Conservation (phyloP, 139 green algal genomes). For the Edaphochlamys debaryana region DNA sequence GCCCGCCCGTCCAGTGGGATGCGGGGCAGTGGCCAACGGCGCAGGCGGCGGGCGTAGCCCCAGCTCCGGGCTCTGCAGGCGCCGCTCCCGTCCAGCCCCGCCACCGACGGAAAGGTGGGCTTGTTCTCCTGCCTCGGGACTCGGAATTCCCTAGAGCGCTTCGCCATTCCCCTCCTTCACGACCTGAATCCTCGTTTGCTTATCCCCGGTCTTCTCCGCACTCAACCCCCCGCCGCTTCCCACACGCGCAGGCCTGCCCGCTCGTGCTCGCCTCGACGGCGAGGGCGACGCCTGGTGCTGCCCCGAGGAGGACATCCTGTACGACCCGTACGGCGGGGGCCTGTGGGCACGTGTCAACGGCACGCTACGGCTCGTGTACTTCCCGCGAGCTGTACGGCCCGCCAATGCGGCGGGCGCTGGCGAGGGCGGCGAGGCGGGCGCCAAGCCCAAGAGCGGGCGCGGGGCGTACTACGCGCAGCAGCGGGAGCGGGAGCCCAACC, state of each 20-base stretch:
- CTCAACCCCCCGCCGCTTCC: no score
- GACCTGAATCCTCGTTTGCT: no score
- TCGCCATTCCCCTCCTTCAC: no score
- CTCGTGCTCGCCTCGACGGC: slow-evolving; percentile 23
- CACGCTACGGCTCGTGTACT: slow-evolving; percentile 8
- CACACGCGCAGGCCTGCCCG: slow-evolving; percentile 40
- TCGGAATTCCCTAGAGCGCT: no score
- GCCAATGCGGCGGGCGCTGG: background rate
- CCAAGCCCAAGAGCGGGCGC: no score
- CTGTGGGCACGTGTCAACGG: slow-evolving; percentile 9
- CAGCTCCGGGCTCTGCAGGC: no score
- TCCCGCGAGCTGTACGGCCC: background rate
- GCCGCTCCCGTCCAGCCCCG: background rate
- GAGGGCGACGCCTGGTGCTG: slow-evolving; percentile 16
- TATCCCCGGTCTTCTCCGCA: no score
- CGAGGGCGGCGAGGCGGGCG: background rate
- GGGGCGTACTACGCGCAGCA: background rate
- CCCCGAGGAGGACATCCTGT: background rate
- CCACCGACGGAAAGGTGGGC: slow-evolving; percentile 28
- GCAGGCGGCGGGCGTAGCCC: no score
- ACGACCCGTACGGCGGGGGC: no score
- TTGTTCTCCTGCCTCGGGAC: background rate
- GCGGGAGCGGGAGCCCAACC: background rate
- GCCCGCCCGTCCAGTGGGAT: no score
- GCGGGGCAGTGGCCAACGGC: background rate